Evolutionary conservation across 2,329 filamentous ascomycete genomes (phyloP).

Genomic region (Teratosphaeriaceae sp.): DNA sequence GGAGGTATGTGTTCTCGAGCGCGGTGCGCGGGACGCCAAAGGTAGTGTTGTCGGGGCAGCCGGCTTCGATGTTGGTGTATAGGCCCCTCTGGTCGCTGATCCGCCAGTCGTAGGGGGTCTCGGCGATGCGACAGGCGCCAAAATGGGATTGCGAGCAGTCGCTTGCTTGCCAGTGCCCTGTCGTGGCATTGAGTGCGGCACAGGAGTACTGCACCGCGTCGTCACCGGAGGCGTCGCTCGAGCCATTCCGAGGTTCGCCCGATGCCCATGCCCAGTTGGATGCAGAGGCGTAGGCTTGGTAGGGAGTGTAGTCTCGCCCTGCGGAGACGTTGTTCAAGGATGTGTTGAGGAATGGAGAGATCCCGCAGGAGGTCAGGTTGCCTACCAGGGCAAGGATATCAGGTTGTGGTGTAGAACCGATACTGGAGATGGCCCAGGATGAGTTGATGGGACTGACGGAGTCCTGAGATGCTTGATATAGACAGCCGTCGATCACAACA

Average conservation of each 20-base stretch:
- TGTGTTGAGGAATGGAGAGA: constrained; percentile 53
- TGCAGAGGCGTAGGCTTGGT: constrained; percentile 45
- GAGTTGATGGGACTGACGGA: constrained; percentile 41
- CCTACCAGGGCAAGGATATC: constrained; percentile 25
- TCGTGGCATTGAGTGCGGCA: constrained; percentile 45
- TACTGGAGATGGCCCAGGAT: constrained; percentile 44
- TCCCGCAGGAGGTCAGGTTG: constrained; percentile 50
- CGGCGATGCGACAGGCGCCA: constrained; percentile 50
- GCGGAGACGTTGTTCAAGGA: constrained; percentile 49
- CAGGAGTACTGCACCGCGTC: constrained; percentile 40
- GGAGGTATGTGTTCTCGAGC: constrained; percentile 57
- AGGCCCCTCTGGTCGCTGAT: constrained; percentile 38
- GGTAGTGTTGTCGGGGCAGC: constrained; percentile 43
- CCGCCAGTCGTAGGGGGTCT: constrained; percentile 52
- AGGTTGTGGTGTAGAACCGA: constrained; percentile 13
- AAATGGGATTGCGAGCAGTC: constrained; percentile 48
- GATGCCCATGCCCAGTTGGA: constrained; percentile 56
- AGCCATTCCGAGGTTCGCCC: constrained; percentile 48
- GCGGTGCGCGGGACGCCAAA: constrained; percentile 56
- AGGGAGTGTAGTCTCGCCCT: constrained; percentile 39
- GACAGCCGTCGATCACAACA: constrained; percentile 46
- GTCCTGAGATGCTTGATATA: constrained; percentile 40
- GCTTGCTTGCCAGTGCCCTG: constrained; percentile 52
- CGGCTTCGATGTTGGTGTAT: constrained; percentile 33
- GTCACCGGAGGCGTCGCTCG: constrained; percentile 20